These are phyloP conservation scores for Fusarium sp. DNA, from an alignment of 2,329 filamentous ascomycete species.

Conservation along the genomic window DNA sequence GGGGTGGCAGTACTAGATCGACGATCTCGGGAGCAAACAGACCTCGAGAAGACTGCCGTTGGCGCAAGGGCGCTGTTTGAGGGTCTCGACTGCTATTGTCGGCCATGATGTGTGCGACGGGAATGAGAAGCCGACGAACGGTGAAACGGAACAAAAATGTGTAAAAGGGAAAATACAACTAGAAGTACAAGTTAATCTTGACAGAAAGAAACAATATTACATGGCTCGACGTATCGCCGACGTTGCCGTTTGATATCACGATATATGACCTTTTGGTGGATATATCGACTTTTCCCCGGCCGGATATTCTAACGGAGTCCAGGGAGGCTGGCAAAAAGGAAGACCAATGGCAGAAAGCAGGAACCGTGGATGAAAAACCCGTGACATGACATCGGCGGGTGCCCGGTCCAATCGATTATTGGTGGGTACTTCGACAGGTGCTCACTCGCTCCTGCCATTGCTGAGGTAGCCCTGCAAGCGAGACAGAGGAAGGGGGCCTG, in stretches of 20 bases:
- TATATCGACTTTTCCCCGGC: conserved; percentile 26
- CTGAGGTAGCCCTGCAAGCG: conserved; percentile 37
- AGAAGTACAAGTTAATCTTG: conserved; percentile 16
- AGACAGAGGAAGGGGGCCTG: conserved; percentile 28
- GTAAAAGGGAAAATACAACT: background rate
- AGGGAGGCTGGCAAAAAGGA: background rate
- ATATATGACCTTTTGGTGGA: conserved; percentile 16
- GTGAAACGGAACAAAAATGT: background rate
- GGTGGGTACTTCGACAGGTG: background rate
- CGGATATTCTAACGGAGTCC: conserved; percentile 1
- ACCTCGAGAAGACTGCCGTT: conserved; percentile 45
- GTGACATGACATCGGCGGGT: conserved; percentile 32
- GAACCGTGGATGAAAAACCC: conserved; percentile 27
- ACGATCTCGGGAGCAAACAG: conserved; percentile 56
- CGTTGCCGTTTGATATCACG: conserved; percentile 14
- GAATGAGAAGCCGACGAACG: background rate
- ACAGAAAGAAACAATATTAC: conserved; percentile 31
- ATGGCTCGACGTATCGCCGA: conserved; percentile 18
- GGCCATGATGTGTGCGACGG: conserved; percentile 27
- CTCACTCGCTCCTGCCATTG: conserved; percentile 21
- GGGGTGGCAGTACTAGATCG: conserved; percentile 60
- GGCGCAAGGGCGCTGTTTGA: conserved; percentile 33
- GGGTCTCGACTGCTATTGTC: conserved; percentile 28
- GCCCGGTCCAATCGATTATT: conserved; percentile 8
- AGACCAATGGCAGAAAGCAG: conserved; percentile 18